Percentiles rank a stretch among this genome's conserved stretches.
These are phyloP conservation scores for Kickxella alabastrina DNA, from an alignment of 192 early-diverging fungal species.

Conservation along the genomic window DNA sequence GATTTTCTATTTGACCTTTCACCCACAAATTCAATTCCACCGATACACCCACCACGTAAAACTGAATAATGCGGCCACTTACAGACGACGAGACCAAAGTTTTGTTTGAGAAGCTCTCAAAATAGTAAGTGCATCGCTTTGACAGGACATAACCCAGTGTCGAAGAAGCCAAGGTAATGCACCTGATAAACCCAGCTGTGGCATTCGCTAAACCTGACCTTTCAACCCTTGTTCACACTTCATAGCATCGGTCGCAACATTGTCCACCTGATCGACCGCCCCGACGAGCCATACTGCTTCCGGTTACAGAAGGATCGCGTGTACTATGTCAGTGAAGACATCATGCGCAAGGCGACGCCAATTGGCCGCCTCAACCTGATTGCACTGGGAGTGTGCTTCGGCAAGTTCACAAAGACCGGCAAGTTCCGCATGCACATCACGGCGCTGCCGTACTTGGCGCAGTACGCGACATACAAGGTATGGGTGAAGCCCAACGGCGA, in stretches of 20 bases:
- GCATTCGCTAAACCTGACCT: background rate
- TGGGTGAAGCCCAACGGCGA: slow-evolving; percentile 99
- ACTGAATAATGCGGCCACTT: slow-evolving; percentile 79
- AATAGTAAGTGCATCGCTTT: slow-evolving; percentile 73
- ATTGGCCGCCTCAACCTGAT: slow-evolving; percentile 83
- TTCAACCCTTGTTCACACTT: no score
- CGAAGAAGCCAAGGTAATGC: no score
- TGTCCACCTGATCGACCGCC: slow-evolving; percentile 87
- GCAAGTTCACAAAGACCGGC: slow-evolving; percentile 97
- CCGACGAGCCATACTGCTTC: slow-evolving; percentile 97
- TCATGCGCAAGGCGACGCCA: slow-evolving; percentile 83
- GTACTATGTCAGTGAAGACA: slow-evolving; percentile 93
- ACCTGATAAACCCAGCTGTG: no score
- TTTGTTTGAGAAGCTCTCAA: slow-evolving; percentile 95
- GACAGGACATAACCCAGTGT: no score
- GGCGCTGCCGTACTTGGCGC: slow-evolving; percentile 84
- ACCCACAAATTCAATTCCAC: no score
- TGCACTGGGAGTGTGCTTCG: slow-evolving; percentile 95
- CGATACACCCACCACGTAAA: background rate
- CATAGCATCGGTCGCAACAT: slow-evolving; percentile 88
- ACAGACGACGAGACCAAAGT: slow-evolving; percentile 98
- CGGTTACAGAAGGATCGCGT: slow-evolving; percentile 90
- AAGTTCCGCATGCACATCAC: slow-evolving; percentile 97
- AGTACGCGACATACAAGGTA: slow-evolving; percentile 97
- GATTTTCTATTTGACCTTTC: no score